Base-by-base conservation (phyloP, 2,329 filamentous ascomycete species). In the Cladosporium colombiae region DNA sequence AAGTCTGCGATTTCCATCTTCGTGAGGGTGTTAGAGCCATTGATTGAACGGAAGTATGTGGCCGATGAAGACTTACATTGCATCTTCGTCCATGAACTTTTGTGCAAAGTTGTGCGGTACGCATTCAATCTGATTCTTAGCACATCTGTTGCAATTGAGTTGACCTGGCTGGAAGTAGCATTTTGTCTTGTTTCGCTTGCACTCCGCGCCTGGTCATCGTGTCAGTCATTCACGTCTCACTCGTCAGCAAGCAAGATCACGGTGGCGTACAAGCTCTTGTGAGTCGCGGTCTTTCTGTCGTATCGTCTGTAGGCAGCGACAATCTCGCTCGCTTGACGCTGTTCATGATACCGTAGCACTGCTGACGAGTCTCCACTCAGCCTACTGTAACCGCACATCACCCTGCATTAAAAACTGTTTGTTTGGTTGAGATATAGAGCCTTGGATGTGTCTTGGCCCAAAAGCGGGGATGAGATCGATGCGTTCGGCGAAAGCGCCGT, bases 1-100 rank as follows among this genome's bases (percentile, higher is more conserved):
- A 35, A 21, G 55, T 27, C 33, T 57, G n/a, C 7, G 31, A 37
- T 57, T 57, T 57, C 55, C 55, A 57, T 14, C 55, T 57, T 37
- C 11, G 11, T 40, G 31, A 27, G 11, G 14, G 7, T 16, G 10
- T 57, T 3, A 57, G 55, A 16, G 8, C 33, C 31, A n/a, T 57
- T 35, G n/a, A 11, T 10, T 21, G 3, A 21, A n/a, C n/a, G 27
- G 6, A 10, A 53, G 5, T 14, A 13, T 13, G 13, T 13, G 16
- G 21, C 37, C 14, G n/a, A 27, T 40, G 21, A 14, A 40, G n/a
- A 40, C 55, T 40, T 40, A 57, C 55, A 40, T 3, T 25, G 55
- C 55, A 35, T 57, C 55, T 40, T 57, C 55, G 33, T 57, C 55
- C 33, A 57, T 57, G n/a, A 57, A 57, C 55, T 57, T 57, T 18